phyloP scores from a whole-genome alignment of 2,329 filamentous ascomycete genomes.

The Arthrobotrys sphaeroides region DNA sequence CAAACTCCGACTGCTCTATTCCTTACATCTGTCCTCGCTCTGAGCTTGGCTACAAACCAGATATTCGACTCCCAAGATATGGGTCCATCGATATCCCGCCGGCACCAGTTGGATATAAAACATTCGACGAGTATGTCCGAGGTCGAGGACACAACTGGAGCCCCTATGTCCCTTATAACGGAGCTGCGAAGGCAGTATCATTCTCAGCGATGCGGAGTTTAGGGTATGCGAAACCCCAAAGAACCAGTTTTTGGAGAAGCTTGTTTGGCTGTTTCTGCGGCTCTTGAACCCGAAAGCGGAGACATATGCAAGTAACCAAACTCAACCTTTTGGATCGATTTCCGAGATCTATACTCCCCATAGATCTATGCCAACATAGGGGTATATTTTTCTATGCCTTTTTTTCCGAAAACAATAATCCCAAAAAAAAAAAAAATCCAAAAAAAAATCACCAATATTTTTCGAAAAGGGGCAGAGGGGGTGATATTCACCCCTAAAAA shows the following conservation, averaged over 20 bases:
- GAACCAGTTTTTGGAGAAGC: background rate
- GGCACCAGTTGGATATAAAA: background rate
- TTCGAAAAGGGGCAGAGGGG: background rate
- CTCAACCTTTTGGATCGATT: background rate
- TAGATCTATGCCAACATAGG: conserved; percentile 8
- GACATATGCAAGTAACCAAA: conserved; percentile 18
- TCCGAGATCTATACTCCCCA: conserved; percentile 19
- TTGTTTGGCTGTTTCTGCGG: conserved; percentile 24
- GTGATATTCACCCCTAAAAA: conserved; percentile 23
- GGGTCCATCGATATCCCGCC: conserved; percentile 11
- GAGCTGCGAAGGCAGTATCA: conserved; percentile 3
- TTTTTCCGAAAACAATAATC: conserved; percentile 5
- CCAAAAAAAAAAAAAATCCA: too few species aligned
- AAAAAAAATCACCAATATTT: too few species aligned
- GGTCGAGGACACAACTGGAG: conserved; percentile 9
- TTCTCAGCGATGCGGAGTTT: conserved; percentile 13
- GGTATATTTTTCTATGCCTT: conserved; percentile 38
- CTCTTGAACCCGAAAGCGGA: background rate
- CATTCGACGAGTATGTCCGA: conserved; percentile 19
- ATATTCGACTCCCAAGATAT: conserved; percentile 31
- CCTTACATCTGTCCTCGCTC: conserved; percentile 44
- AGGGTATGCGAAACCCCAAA: conserved; percentile 4
- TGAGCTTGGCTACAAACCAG: conserved; percentile 26
- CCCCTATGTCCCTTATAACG: conserved; percentile 30
- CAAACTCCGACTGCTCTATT: conserved; percentile 15